phyloP scores from a whole-genome alignment of 1,139 yeast genomes.

The Magnusiomyces tetraspermus region DNA sequence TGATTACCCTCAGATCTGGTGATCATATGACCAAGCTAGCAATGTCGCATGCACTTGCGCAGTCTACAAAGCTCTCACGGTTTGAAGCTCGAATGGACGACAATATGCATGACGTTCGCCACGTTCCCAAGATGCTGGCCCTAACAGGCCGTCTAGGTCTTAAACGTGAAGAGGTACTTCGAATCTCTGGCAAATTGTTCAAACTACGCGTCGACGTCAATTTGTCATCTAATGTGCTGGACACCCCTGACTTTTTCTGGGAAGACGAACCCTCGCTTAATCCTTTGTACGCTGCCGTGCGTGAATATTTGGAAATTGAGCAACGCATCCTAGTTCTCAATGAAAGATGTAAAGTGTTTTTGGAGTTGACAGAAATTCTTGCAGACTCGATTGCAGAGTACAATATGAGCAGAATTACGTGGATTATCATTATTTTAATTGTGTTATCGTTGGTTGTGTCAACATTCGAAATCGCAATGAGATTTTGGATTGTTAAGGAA shows the following conservation, averaged over 20 bases:
- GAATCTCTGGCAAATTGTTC: slow-evolving; percentile 82
- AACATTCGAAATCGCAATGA: slow-evolving; percentile 45
- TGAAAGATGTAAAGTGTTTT: slow-evolving; percentile 85
- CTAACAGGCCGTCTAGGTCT: slow-evolving; percentile 78
- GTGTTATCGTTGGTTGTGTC: slow-evolving; percentile 70
- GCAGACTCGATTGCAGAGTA: slow-evolving; percentile 91
- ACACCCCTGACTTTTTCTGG: slow-evolving; percentile 96
- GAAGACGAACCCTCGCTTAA: slow-evolving; percentile 90
- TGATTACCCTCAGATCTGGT: slow-evolving; percentile 82
- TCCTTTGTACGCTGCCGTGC: slow-evolving; percentile 78
- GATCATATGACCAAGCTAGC: slow-evolving; percentile 89
- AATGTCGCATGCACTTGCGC: slow-evolving; percentile 94
- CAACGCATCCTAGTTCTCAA: slow-evolving; percentile 88
- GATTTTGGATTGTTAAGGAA: slow-evolving; percentile 42
- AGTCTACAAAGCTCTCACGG: slow-evolving; percentile 80
- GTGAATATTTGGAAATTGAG: slow-evolving; percentile 90
- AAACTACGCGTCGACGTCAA: slow-evolving; percentile 90
- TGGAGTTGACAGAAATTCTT: slow-evolving; percentile 86
- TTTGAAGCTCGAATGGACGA: slow-evolving; percentile 89
- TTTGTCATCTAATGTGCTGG: slow-evolving; percentile 78
- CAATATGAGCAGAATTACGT: slow-evolving; percentile 82
- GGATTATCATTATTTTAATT: slow-evolving; percentile 80
- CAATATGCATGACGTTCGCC: slow-evolving; percentile 72
- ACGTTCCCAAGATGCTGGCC: slow-evolving; percentile 81
- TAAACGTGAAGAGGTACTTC: slow-evolving; percentile 66